Evolutionary conservation across 495 filamentous ascomycete species (phyloP).

Genomic region (Penicillium ucsense): DNA sequence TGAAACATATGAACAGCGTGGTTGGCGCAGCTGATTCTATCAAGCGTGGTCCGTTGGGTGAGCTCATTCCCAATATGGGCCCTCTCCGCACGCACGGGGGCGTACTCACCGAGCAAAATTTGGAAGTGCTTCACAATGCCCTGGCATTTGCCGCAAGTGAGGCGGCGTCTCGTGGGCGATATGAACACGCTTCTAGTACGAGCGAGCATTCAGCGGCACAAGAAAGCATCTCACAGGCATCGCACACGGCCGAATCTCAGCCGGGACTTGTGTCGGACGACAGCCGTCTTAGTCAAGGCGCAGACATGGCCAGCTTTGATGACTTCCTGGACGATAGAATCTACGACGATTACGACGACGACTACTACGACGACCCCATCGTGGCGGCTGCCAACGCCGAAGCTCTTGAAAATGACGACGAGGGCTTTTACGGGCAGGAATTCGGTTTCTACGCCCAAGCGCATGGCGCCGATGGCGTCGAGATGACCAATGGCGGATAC

Average conservation of each 20-base stretch:
- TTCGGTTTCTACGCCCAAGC: conserved; percentile 89
- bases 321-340: conserved; percentile 46
- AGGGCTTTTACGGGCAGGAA: conserved; percentile 91
- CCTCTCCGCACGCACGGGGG: conserved; percentile 26
- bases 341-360: conserved; percentile 52
- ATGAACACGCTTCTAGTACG: conserved; percentile 45
- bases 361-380: conserved; percentile 73
- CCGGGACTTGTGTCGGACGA: conserved; percentile 40
- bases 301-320: conserved; percentile 25
- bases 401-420: conserved; percentile 81
- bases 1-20: conserved; percentile 34
- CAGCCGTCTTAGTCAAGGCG: conserved; percentile 32
- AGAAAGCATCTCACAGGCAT: conserved; percentile 22
- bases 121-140: conserved; percentile 70
- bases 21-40: conserved; percentile 19
- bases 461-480: conserved; percentile 32
- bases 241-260: conserved; percentile 36
- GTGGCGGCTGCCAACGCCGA: conserved; percentile 93
- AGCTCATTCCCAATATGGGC: conserved; percentile 21
- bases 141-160: conserved; percentile 67
- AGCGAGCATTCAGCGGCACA: conserved; percentile 29
- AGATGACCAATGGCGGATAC: conserved; percentile 78
- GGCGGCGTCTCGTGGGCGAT: conserved; percentile 60
- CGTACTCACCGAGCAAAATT: conserved; percentile 46
- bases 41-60: conserved; percentile 20